Evolutionary conservation across 495 filamentous ascomycete genomes (phyloP), one percentile per base, ranked within the genome.

Genomic region (Xylaria telfairii): DNA sequence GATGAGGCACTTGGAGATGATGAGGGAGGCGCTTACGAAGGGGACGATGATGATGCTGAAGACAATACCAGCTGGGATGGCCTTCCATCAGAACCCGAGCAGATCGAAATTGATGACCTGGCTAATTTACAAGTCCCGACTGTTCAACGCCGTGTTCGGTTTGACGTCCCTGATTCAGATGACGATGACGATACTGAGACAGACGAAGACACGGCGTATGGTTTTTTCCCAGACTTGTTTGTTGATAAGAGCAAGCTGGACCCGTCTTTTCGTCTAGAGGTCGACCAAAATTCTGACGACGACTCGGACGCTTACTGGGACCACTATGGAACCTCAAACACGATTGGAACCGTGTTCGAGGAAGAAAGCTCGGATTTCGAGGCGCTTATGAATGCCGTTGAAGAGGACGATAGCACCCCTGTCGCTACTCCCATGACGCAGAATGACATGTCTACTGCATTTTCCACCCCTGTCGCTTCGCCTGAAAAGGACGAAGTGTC

Each of bases 171-270:
- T 24, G 78, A 81, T 60, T 83, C 82, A 53, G 81, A 80, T 24
- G 85, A 86, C 67, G 80, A 77, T n/a, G 85, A 83, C 17, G 80
- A 80, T 13, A 81, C 79, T 49, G 84, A 87, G 67, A 81, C 79
- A 6, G 80, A 80, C 30, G 82, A 84, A 13, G 80, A 82, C 61
- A 66, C 81, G 19, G 76, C 79, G 24, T 74, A 83, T 47, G 84
- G 86, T 68, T 87, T 92, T 64, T 91, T 91, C 63, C 90, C 90
- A 0, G 86, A 92, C 71, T 87, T 93, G 62, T 93, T 93, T 74
- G 81, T 93, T 46, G 88, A 91, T 61, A 90, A 92, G 75, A 90
- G 89, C 79, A 83, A 85, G 26, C 82, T 94, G 24, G 90, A 92
- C 74, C 91, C 90, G 19, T 84, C 83, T 60, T 86, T 94, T 71